phyloP scores from a whole-genome alignment of 805 yeast species.

The Cyberlindnera sargentensis region DNA sequence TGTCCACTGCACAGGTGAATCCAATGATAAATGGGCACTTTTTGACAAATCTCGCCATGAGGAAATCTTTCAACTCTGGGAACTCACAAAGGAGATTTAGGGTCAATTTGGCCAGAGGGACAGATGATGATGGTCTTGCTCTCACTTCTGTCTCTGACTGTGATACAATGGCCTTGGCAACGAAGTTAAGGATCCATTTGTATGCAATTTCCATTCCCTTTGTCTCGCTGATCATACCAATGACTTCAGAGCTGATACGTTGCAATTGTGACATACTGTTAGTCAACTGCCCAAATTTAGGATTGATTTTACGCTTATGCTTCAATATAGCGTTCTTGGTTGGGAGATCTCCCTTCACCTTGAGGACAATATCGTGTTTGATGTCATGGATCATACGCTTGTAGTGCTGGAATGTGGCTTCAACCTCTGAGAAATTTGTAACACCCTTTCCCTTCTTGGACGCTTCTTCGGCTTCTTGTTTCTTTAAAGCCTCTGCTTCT shows the following conservation, averaged over 20 bases:
- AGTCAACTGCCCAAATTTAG: conserved; percentile 89
- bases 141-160: conserved; percentile 93
- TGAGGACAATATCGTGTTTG: conserved; percentile 50
- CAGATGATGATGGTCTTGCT: conserved; percentile 67
- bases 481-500: conserved; percentile 14
- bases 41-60: conserved; percentile 76
- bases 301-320: conserved; percentile 73
- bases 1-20: conserved; percentile 62
- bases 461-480: conserved; percentile 12
- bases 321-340: conserved; percentile 47
- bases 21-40: conserved; percentile 90
- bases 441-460: conserved; percentile 25
- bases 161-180: conserved; percentile 77
- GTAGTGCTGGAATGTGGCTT: conserved; percentile 38
- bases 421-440: conserved; percentile 32
- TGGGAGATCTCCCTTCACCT: conserved; percentile 45
- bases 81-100: conserved; percentile 42
- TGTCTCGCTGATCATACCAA: conserved; percentile 41
- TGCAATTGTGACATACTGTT: conserved; percentile 56
- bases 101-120: conserved; percentile 71
- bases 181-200: conserved; percentile 71
- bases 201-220: conserved; percentile 44
- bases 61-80: conserved; percentile 33
- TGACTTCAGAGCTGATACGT: conserved; percentile 44
- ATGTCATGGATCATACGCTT: conserved; percentile 49